A percentile compares a stretch with the other conserved stretches of the same genome.
phyloP scores from a whole-genome alignment of 257 asterid genomes.

The Coffea eugenioides region DNA sequence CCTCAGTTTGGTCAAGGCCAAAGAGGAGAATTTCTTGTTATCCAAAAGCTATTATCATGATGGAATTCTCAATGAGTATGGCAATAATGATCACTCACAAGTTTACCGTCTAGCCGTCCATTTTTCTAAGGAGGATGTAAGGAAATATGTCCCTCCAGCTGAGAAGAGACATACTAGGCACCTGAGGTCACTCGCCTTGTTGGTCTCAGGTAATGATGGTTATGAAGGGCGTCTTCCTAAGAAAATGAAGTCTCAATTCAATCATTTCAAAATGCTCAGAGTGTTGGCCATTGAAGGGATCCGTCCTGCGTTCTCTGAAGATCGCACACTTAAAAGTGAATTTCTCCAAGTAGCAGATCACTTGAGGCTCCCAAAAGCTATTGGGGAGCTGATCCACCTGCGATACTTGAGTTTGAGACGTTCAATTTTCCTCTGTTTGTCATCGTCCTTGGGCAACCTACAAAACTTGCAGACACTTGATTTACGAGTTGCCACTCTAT shows the following conservation, averaged over 20 bases:
- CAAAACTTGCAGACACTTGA: slow-evolving; percentile 21
- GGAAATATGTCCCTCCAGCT: too few relatives aligned
- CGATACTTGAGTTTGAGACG: slow-evolving; percentile 19
- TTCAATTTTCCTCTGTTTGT: not conserved
- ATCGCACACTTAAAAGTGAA: too few relatives aligned
- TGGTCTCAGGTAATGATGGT: not conserved
- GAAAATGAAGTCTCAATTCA: not conserved
- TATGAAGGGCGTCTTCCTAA: not conserved
- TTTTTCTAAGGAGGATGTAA: too few relatives aligned
- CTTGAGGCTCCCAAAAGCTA: not conserved
- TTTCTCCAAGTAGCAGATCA: not conserved
- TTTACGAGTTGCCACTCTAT: not conserved
- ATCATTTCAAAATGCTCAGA: not conserved
- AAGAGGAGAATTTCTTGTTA: too few relatives aligned
- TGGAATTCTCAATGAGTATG: too few relatives aligned
- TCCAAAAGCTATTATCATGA: too few relatives aligned
- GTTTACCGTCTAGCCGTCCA: too few relatives aligned
- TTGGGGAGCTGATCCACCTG: slow-evolving; percentile 19
- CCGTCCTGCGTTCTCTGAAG: too few relatives aligned
- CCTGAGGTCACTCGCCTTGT: slow-evolving; percentile 1
- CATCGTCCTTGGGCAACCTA: slow-evolving; percentile 18
- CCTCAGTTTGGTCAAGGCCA: too few relatives aligned
- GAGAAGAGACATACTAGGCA: not conserved
- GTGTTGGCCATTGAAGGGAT: not conserved
- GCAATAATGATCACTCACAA: too few relatives aligned